Evolutionary conservation across 257 asterid genomes (phyloP), one percentile per base, ranked within the genome.

Genomic region (Hygrophila difformis): DNA sequence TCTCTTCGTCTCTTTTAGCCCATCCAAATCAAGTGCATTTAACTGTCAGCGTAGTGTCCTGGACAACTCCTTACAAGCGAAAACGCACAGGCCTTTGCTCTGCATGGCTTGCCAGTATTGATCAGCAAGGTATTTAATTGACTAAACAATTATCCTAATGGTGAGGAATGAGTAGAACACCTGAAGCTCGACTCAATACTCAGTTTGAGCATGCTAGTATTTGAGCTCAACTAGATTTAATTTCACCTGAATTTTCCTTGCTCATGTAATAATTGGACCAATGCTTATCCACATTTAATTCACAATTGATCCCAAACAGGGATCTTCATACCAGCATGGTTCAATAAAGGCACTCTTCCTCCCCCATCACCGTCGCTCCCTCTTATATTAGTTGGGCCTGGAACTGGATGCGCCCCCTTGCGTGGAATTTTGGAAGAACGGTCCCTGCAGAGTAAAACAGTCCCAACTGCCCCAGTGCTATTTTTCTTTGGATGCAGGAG

Each of bases 341-440:
- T 89, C 48, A 73, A 44, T 21, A 85, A 85, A 69, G 96, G 96
- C 24, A 77, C 79, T 55, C 85, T 82, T 48, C 92, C 96, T 55
- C 49, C 79, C 34, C 96, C 98, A 43, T 70, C 79, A 6, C 89
- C 92, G 35, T 66, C 74, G 22, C 86, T 89, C 57, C 98, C 98
- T 53, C 76, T 86, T 40, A 72, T 91, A 60, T 93, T 91, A 43
- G 38, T 91, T 20, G 98, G 95, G 37, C 98, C 98, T n/a, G 98
- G 98, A 51, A 82, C 98, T 3, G 98, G 98, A 43, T 86, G 98
- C 17, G 96, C 96, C 19, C 98, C 98, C 54, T 82, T 91, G 60
- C 93, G 53, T 43, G 98, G 92, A 39, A 85, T 86, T 57, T 67
- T 86, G 34, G 93, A 86, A 71, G 96, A 91, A 65, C 69, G 98